Conservation (phyloP, 768 basidiomycete species). For the Leccinum boreale region DNA sequence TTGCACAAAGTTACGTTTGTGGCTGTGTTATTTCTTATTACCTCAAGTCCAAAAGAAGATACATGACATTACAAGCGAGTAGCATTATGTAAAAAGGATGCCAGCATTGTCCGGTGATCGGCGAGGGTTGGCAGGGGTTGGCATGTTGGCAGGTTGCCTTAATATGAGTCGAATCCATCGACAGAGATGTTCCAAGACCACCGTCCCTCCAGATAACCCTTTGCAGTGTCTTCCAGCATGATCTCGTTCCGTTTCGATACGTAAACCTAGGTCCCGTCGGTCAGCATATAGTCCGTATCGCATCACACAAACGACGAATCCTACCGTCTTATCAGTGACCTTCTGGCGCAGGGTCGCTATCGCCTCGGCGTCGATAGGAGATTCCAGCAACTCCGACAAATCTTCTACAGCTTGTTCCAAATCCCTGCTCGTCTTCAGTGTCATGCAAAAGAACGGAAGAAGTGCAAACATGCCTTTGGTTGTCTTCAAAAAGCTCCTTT, state of each 20-base stretch:
- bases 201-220: constrained; percentile 80
- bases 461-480: constrained; percentile 65
- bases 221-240: constrained; percentile 90
- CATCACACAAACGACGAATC: constrained; percentile 20
- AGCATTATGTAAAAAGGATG: neutral
- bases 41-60: neutral
- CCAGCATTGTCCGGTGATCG: constrained; percentile 1
- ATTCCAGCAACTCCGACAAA: constrained; percentile 87
- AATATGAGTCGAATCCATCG: constrained; percentile 62
- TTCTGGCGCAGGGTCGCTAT: constrained; percentile 83
- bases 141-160: neutral
- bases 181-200: constrained; percentile 79
- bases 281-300: neutral
- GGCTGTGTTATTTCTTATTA: neutral
- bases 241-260: constrained; percentile 98
- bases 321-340: constrained; percentile 92
- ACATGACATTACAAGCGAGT: constrained; percentile 14
- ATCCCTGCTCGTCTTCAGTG: constrained; percentile 49
- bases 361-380: constrained; percentile 81
- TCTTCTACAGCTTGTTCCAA: constrained; percentile 95
- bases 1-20: neutral
- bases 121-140: neutral
- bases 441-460: neutral
- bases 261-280: constrained; percentile 55
- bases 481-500: constrained; percentile 96